Conservation (phyloP, 768 basidiomycete species). For the Dentipellis sp. region DNA sequence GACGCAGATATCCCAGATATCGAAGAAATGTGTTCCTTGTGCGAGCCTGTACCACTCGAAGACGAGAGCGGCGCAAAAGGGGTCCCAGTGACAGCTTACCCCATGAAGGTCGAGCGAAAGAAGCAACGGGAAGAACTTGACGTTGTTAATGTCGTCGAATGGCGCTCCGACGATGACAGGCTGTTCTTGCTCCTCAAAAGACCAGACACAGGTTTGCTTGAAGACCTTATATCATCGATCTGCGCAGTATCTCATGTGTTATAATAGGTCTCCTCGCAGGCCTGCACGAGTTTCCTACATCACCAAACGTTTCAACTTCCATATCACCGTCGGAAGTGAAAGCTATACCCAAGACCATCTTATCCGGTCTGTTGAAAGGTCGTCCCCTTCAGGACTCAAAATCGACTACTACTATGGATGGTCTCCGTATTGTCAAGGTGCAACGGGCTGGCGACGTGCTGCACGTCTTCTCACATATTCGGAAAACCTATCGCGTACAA, state of each 20-base stretch:
- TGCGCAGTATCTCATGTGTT: not conserved
- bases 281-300: constrained; percentile 79
- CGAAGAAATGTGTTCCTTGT: constrained; percentile 68
- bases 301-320: constrained; percentile 39
- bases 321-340: constrained; percentile 25
- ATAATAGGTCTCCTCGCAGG: constrained; percentile 79
- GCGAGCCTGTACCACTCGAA: constrained; percentile 42
- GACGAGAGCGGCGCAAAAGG: constrained; percentile 1
- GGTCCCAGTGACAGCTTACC: constrained; percentile 60
- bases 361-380: constrained; percentile 29
- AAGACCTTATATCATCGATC: not conserved
- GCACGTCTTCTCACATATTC: constrained; percentile 87
- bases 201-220: constrained; percentile 65
- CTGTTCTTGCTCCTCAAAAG: constrained; percentile 73
- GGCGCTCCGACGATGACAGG: constrained; percentile 40
- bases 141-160: constrained; percentile 80
- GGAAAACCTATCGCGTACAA: constrained; percentile 71
- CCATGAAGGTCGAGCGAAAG: constrained; percentile 80
- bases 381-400: not conserved
- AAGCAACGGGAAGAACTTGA: constrained; percentile 80
- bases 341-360: constrained; percentile 26
- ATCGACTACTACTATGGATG: constrained; percentile 5
- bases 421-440: constrained; percentile 32
- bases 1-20: constrained; percentile 36
- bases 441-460: constrained; percentile 53